Evolutionary conservation across 164 flowering plant genomes (phyloP), one percentile per base, ranked within the genome.

Genomic region (Kingdonia uniflora): DNA sequence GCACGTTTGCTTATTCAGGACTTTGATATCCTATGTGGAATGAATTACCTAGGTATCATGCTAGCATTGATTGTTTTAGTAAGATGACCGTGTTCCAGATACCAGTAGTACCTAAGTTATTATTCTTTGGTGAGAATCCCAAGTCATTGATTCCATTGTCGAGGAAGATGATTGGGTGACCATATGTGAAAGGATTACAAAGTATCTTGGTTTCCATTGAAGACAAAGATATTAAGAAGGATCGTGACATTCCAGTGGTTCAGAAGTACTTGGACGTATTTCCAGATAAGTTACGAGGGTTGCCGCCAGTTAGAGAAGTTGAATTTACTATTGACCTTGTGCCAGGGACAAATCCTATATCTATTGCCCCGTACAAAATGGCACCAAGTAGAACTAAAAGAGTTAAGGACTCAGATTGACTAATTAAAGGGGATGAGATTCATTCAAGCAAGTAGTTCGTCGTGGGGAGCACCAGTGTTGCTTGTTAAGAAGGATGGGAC

Each of bases 401-500:
- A 51, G 23, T 33, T 51, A 13, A 12, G n/a, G 22, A 35, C 14
- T 14, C 44, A 52, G 40, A 6, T 52, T 2, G 8, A 38, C 0
- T 42, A 52, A 8, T 19, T 52, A 2, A 14, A 11, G 2, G 17
- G 8, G 1, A 1, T 19, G 22, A 14, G 55, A 13, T 52, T 39
- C 14, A 52, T 19, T 19, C n/a, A n/a, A n/a, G n/a, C n/a, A n/a
- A 52, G 44, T 14, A 5, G 7, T 3, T 38, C 55, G 0, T 42
- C 55, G 8, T 52, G 29, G 43, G 44, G 44, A 37, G 44, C 19
- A 4, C 44, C n/a, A 6, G 25, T 52, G 1, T 15, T 52, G 1
- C 35, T 52, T 52, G 43, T 52, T 0, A 52, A 52, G 16, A 52
- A 52, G 43, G 55, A 38, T 52, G 43, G 46, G 8, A 20, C 29